A percentile compares a stretch with the other conserved stretches of the same genome.
Evolutionary conservation across 805 yeast species (phyloP).

Genomic region (Candida vaughaniae): DNA sequence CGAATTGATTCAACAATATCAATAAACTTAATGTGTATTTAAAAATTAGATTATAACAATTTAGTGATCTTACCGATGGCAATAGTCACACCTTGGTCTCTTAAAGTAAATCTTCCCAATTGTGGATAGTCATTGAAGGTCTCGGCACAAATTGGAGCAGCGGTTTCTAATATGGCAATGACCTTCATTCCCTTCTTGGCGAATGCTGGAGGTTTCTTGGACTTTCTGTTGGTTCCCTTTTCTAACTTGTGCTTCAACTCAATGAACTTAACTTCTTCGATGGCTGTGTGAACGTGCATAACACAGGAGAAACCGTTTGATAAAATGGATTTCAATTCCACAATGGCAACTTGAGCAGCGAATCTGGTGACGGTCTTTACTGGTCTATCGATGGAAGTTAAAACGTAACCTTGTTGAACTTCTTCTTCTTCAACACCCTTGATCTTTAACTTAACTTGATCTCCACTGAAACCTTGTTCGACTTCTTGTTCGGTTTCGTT

Average conservation of each 20-base stretch:
- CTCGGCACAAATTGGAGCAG: constrained; percentile 90
- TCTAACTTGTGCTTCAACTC: constrained; percentile 89
- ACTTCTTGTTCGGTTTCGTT: constrained; percentile 97
- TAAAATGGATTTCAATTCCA: constrained; percentile 90
- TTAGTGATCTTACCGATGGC: constrained; percentile 98
- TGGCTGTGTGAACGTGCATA: constrained; percentile 98
- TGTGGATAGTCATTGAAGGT: constrained; percentile 91
- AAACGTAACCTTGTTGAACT: constrained; percentile 84
- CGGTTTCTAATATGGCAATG: constrained; percentile 84
- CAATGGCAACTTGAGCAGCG: constrained; percentile 96
- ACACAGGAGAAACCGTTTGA: constrained; percentile 97
- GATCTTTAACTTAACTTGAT: constrained; percentile 89
- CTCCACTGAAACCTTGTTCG: constrained; percentile 89
- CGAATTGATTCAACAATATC: not conserved
- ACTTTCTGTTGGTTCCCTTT: constrained; percentile 94
- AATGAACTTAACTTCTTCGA: constrained; percentile 86
- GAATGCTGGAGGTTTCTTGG: constrained; percentile 96
- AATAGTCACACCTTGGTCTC: constrained; percentile 98
- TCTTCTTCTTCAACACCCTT: constrained; percentile 98
- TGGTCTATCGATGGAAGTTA: constrained; percentile 83
- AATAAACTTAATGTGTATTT: not conserved
- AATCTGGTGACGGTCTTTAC: constrained; percentile 87
- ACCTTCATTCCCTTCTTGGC: constrained; percentile 99
- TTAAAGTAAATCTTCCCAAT: constrained; percentile 94
- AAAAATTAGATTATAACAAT: constrained; percentile 30